Conservation (phyloP, 129 eudicot genomes). For the Silybum marianum region DNA sequence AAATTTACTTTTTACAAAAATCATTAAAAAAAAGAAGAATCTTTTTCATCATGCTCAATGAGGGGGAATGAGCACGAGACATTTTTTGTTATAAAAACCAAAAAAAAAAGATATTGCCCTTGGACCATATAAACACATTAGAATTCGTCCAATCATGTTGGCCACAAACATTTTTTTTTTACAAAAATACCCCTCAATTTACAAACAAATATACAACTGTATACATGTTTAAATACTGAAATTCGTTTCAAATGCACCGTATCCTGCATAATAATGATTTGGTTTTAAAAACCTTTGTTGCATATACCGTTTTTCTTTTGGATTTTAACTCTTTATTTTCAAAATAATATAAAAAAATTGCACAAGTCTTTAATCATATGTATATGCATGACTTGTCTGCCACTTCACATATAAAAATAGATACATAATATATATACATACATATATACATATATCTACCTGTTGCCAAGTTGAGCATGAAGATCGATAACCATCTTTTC, state of each 20-base stretch:
- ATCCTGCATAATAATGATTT: background rate
- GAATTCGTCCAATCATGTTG: constrained; percentile 32
- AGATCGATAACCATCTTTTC: constrained; percentile 79
- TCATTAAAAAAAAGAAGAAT: constrained; percentile 8
- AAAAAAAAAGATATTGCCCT: constrained; percentile 20
- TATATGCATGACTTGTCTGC: constrained; percentile 38
- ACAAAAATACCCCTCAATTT: background rate
- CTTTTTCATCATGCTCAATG: constrained; percentile 26
- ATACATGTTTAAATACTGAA: background rate
- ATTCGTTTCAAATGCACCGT: background rate
- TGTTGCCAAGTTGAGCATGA: constrained; percentile 88
- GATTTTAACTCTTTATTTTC: background rate
- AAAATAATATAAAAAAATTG: background rate
- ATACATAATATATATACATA: background rate
- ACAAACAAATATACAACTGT: background rate
- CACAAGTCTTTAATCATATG: constrained; percentile 22
- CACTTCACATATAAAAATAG: constrained; percentile 22
- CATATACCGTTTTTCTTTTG: background rate
- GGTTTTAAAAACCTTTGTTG: background rate
- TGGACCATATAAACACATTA: constrained; percentile 35
- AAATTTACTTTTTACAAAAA: background rate
- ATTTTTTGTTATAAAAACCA: constrained; percentile 6
- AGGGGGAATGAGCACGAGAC: constrained; percentile 16
- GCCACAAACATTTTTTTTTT: constrained; percentile 21
- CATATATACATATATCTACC: constrained; percentile 17